Percentiles rank a stretch among this genome's conserved stretches.
Evolutionary conservation across 2,329 filamentous ascomycete species (phyloP).

Genomic region (Trichoderma oligosporum): DNA sequence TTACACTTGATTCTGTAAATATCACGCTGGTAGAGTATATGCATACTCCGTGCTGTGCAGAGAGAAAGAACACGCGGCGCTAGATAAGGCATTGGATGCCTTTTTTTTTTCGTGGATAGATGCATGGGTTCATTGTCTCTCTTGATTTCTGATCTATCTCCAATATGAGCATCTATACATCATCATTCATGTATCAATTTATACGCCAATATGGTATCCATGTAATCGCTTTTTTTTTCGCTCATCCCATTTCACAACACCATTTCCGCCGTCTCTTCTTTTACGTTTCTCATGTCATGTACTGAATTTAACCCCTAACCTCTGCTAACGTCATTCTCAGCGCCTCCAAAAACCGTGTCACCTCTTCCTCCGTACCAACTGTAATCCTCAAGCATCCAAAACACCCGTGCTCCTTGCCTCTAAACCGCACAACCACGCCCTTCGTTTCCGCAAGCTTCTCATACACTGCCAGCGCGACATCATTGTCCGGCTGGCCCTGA

Average conservation of each 20-base stretch:
- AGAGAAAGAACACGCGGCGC: background rate
- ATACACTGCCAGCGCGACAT: constrained; percentile 74
- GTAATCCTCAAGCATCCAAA: constrained; percentile 86
- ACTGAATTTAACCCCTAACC: constrained; percentile 32
- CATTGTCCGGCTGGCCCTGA: constrained; percentile 72
- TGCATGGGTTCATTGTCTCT: background rate
- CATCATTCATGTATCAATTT: background rate
- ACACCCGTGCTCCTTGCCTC: constrained; percentile 89
- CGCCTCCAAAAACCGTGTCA: constrained; percentile 71
- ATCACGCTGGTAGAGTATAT: background rate
- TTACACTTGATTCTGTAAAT: constrained; percentile 6
- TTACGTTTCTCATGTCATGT: too few relatives aligned
- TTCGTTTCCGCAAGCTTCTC: constrained; percentile 77
- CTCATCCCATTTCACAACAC: background rate
- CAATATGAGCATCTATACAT: background rate
- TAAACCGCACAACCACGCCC: constrained; percentile 89
- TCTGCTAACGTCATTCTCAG: constrained; percentile 51
- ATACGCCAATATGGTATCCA: background rate
- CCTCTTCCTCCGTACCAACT: constrained; percentile 83
- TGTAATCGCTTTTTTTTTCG: background rate
- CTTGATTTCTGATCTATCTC: background rate
- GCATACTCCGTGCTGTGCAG: background rate
- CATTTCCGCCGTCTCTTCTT: background rate
- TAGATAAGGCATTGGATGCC: background rate
- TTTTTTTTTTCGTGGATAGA: background rate